Percentiles rank a stretch among this genome's conserved stretches.
These are phyloP conservation scores for Ceratocystis smalleyi DNA, from an alignment of 2,329 filamentous ascomycete species.

Conservation along the genomic window DNA sequence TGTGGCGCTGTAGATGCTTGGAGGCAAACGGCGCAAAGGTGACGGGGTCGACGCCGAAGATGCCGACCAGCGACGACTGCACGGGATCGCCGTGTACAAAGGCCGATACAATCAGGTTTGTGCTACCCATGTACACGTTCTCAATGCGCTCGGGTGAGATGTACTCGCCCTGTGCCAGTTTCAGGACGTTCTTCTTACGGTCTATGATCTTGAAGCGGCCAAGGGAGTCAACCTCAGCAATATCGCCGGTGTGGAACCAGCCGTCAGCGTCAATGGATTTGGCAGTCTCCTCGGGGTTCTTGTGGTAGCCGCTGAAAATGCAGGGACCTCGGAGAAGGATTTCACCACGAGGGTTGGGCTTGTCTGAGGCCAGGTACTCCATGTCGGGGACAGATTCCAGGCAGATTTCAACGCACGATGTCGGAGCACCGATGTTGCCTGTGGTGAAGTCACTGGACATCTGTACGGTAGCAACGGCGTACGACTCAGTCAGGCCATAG, in stretches of 20 bases:
- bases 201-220: slow-evolving; percentile 90
- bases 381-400: slow-evolving; percentile 81
- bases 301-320: slow-evolving; percentile 77
- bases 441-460: slow-evolving; percentile 51
- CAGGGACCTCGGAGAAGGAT: slow-evolving; percentile 67
- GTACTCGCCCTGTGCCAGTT: slow-evolving; percentile 94
- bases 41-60: slow-evolving; percentile 79
- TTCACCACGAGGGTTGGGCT: slow-evolving; percentile 80
- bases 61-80: slow-evolving; percentile 65
- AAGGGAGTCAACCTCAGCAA: slow-evolving; percentile 66
- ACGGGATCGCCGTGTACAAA: slow-evolving; percentile 84
- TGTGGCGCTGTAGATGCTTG: slow-evolving; percentile 54
- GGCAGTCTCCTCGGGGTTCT: slow-evolving; percentile 72
- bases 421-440: slow-evolving; percentile 68
- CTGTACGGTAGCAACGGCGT: slow-evolving; percentile 62
- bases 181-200: slow-evolving; percentile 97
- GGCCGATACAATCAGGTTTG: slow-evolving; percentile 59
- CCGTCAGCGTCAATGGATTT: slow-evolving; percentile 74
- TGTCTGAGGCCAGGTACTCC: slow-evolving; percentile 79
- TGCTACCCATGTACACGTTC: slow-evolving; percentile 78
- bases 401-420: slow-evolving; percentile 56
- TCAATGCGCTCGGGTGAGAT: slow-evolving; percentile 94
- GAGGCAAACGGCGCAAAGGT: slow-evolving; percentile 67
- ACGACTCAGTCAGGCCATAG: slow-evolving; percentile 88
- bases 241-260: slow-evolving; percentile 95